Base-by-base conservation (phyloP, 805 yeast genomes). In the Saccharomycopsis guyanensis region DNA sequence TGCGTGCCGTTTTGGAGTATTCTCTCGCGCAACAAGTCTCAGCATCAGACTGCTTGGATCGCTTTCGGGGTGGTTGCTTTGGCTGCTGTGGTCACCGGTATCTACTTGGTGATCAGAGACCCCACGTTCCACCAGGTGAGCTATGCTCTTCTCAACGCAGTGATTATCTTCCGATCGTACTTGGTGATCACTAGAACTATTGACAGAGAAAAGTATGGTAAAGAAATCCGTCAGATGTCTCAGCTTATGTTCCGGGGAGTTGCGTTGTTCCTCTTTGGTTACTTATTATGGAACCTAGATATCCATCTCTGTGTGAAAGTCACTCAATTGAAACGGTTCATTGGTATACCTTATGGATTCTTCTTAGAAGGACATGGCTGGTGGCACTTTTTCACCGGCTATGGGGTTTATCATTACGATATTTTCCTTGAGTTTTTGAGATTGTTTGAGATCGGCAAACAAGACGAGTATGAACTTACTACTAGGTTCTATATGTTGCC, bases 311-410 rank as follows among this genome's bases (percentile, higher is more conserved):
- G 97, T 61, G 35, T 29, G 4, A 27, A 34, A n/a, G 33, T 52
- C 36, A 52, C 50, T 24, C 29, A 32, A 15, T 41, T 40, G 44
- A 49, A 47, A 35, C 18, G 53, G 16, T 55, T 65, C 3, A 61
- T 79, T 12, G 95, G 97, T 2, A 73, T 83, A 66, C 97, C 97
- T 2, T 74, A 82, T 44, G 97, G 97, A 1, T 74, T 87, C 51
- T 54, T 91, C 3, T 68, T 91, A 31, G 97, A 91, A 63, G 83
- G 95, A 24, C 97, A 91, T 58, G 96, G 95, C 20, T 91, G 97
- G 97, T 91, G 97, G 97, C 97, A 91, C 60, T 66, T 85, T 8
- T 71, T 85, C 53, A 85, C 93, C 0, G 95, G 95, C 0, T 67
- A 79, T 18, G 96, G 97, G 1, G 93, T 91, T 8, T 91, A 91